A percentile compares a stretch with the other conserved stretches of the same genome.
Conservation (phyloP, 1,284 basidiomycete genomes). For the Irpex sp. region DNA sequence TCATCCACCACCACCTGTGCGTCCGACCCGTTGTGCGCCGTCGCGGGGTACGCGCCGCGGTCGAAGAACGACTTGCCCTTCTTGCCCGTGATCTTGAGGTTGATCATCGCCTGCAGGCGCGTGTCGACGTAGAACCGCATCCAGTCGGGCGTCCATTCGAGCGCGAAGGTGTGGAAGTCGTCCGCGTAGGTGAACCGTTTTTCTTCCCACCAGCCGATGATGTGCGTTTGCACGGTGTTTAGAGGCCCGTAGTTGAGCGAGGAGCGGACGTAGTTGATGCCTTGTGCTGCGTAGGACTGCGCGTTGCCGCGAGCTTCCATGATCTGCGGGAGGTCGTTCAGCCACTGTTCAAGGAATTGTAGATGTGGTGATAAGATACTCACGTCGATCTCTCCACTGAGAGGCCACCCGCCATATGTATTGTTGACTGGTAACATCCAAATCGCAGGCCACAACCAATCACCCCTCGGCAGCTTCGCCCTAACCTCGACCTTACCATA, state of each 20-base stretch:
- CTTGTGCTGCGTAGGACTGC: constrained; percentile 58
- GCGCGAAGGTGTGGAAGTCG: constrained; percentile 69
- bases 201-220: constrained; percentile 70
- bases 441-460: constrained; percentile 84
- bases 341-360: background rate
- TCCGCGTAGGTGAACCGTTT: constrained; percentile 61
- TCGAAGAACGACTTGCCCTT: constrained; percentile 38
- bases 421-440: constrained; percentile 77
- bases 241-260: constrained; percentile 78
- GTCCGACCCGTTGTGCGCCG: constrained; percentile 43
- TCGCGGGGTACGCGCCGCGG: constrained; percentile 31
- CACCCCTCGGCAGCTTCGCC: constrained; percentile 39
- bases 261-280: constrained; percentile 69
- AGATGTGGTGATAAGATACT: constrained; percentile 16
- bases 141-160: constrained; percentile 79
- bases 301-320: constrained; percentile 71
- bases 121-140: constrained; percentile 55
- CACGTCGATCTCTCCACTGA: constrained; percentile 72
- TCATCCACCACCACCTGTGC: constrained; percentile 44
- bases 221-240: constrained; percentile 44
- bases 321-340: constrained; percentile 38
- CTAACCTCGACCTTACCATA: constrained; percentile 74
- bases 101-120: constrained; percentile 48
- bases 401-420: constrained; percentile 75
- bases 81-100: constrained; percentile 35